Base-by-base conservation (phyloP, 495 filamentous ascomycete species). In the Pseudevernia furfuracea region DNA sequence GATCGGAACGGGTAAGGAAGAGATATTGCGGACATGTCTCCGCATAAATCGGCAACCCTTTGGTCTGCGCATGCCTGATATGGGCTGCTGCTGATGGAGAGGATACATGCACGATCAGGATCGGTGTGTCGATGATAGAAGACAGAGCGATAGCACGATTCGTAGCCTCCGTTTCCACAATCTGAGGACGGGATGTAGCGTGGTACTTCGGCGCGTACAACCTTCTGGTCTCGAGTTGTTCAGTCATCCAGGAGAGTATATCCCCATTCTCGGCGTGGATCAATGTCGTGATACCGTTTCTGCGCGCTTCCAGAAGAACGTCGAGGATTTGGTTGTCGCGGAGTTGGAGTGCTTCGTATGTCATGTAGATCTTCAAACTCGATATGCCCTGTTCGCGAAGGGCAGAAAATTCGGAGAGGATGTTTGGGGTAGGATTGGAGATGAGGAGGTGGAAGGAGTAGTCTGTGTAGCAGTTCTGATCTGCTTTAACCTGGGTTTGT, bases 1-100 rank as follows among this genome's bases (percentile, higher is more conserved):
- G 71, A 62, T 76, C 75, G 48, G 81, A 78, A 9, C 80, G 75
- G 7, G 80, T 82, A 4, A 87, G 75, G 66, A 84, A 83, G n/a
- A 87, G 74, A 67, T 87, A 87, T 62, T 87, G 84, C 10, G 85
- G 85, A 68, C 84, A 87, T 14, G 84, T 87, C 72, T 87, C 85
- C 19, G 82, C 85, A 68, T 84, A 81, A 7, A 87, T 75, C 1
- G 84, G 84, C 30, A 85, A 75, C 0, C 81, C 75, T 46, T 72
- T 68, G 3, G 79, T 83, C 66, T 87, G 84, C 6, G 85, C 85
- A 14, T 73, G 64, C 28, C 81, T 76, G 67, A 87, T 82, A 60
- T 80, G 77, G n/a, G 66, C 64, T 11, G 81, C 77, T 0, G 83
- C 83, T 14, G 73, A 70, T 11, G 77, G 77, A 6, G 79, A 81